Conservation (phyloP, 2,329 filamentous ascomycete species). For the Penicillium decumbens region DNA sequence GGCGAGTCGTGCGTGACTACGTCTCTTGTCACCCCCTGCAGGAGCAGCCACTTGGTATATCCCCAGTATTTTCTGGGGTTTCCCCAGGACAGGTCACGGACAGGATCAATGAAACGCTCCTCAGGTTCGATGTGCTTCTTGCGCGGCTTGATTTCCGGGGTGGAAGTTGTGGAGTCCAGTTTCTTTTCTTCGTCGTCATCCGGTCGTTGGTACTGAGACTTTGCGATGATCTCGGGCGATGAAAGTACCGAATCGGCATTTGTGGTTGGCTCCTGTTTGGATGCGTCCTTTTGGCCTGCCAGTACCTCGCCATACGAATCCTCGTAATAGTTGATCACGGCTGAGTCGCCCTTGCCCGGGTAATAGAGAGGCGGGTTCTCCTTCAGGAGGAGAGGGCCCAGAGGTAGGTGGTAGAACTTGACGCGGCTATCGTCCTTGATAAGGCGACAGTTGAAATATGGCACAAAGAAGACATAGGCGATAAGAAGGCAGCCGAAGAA, state of each 20-base stretch:
- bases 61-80: constrained; percentile 29
- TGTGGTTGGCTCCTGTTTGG: constrained; percentile 1
- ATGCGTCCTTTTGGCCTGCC: constrained; percentile 13
- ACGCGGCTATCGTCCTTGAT: constrained; percentile 21
- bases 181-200: constrained; percentile 13
- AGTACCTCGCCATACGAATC: constrained; percentile 26
- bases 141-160: constrained; percentile 18
- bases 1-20: constrained; percentile 39
- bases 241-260: constrained; percentile 7
- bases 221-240: constrained; percentile 5
- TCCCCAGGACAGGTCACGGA: constrained; percentile 7
- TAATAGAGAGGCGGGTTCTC: constrained; percentile 41
- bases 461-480: constrained; percentile 24
- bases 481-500: constrained; percentile 25
- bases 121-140: constrained; percentile 18
- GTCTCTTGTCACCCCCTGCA: constrained; percentile 43
- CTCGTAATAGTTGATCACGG: constrained; percentile 42
- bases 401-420: constrained; percentile 29
- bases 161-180: constrained; percentile 12
- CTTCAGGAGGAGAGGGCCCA: constrained; percentile 40
- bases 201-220: constrained; percentile 1
- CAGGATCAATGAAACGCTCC: constrained; percentile 26
- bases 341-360: constrained; percentile 34
- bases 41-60: constrained; percentile 43
- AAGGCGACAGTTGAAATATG: constrained; percentile 29